A percentile compares a stretch with the other conserved stretches of the same genome.
phyloP scores from a whole-genome alignment of 2,329 filamentous ascomycete species.

The Nigrospora oryzae region DNA sequence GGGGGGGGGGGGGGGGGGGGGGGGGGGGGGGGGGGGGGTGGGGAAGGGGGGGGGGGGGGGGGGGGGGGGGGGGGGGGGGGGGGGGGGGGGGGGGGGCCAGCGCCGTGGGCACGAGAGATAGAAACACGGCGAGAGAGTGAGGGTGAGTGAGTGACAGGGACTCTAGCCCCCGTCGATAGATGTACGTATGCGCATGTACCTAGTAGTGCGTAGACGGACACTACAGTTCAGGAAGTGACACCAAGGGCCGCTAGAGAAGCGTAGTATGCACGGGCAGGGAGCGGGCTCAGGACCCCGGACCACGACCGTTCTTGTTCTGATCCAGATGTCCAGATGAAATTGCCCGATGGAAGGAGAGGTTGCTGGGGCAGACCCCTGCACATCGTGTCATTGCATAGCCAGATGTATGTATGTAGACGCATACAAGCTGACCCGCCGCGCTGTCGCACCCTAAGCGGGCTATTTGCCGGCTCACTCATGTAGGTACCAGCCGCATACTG shows the following conservation, averaged over 20 bases:
- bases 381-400: constrained; percentile 20
- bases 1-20: background rate
- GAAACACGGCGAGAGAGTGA: background rate
- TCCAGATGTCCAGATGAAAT: constrained; percentile 29
- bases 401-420: no score
- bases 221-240: constrained; percentile 4
- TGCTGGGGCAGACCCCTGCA: constrained; percentile 21
- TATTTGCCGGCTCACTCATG: no score
- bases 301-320: constrained; percentile 23
- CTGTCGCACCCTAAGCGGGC: no score
- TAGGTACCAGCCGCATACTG: no score
- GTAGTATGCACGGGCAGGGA: constrained; percentile 12
- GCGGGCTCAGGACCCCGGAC: constrained; percentile 16
- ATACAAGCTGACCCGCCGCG: no score
- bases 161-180: no score
- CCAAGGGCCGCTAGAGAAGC: constrained; percentile 3
- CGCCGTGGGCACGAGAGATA: no score
- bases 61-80: no score
- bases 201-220: background rate
- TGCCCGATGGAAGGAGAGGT: constrained; percentile 28
- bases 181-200: no score
- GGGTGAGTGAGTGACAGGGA: no score
- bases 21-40: background rate
- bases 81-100: background rate
- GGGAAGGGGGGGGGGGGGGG: background rate